Base-by-base conservation (phyloP, 306 rosid species). In the Coriaria nepalensis region DNA sequence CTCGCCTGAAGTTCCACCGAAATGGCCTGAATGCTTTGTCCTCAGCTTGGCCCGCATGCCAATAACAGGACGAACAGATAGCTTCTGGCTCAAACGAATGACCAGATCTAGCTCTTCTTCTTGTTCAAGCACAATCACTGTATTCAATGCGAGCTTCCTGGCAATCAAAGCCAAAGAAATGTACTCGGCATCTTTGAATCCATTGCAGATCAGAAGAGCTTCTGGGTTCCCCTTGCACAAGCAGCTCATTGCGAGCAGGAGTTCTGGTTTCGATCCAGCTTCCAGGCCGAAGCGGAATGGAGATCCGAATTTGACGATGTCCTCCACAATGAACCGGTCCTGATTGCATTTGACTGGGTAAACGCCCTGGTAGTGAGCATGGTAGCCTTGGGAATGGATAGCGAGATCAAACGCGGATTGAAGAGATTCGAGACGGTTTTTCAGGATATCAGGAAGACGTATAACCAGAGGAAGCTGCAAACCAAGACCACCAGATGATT, bases 181-280 rank as follows among this genome's bases (percentile, higher is more conserved):
- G 60, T 83, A 83, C 48, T 83, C 96, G 0, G 43, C 45, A 37
- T 88, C 95, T 40, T 88, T 88, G 53, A 83, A 80, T 0, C 95
- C 96, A 20, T 88, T 88, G 37, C 95, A 88, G 37, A 88, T 52
- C 46, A 88, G 47, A 37, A 83, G 56, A 0, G 95, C 61, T 1
- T 88, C 88, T 0, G 81, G 58, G 57, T 61, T 76, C 11, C 93
- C 96, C 62, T 83, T 81, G 66, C 96, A 83, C 61, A 88, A 37
- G 40, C 86, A 88, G 69, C 78, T 81, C 96, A 83, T 88, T 4
- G 95, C 93, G 45, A 88, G 51, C 34, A 88, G 88, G 8, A 88
- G 74, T 66, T 88, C 96, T 0, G 96, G 95, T 40, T 88, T 88
- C 2, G 96, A 88, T 5, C 96, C 96, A 2, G 96, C 88, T 67